Percentiles rank a stretch among this genome's conserved stretches.
phyloP scores from a whole-genome alignment of 495 filamentous ascomycete genomes.

The Aspergillus affinis region DNA sequence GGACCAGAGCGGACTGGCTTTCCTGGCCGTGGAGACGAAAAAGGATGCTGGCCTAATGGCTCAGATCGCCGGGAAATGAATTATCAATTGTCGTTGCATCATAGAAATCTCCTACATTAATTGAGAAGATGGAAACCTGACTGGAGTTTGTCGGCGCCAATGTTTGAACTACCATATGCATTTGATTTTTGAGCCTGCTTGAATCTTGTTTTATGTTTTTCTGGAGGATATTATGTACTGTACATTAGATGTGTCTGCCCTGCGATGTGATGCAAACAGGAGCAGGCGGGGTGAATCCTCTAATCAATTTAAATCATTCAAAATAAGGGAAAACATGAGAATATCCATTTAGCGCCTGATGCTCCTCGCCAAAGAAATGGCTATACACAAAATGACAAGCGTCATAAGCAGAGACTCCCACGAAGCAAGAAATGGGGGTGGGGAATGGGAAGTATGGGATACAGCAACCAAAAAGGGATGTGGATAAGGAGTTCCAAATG shows the following conservation, averaged over 20 bases:
- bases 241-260: constrained; percentile 16
- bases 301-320: constrained; percentile 5
- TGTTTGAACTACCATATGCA: not conserved
- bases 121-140: not conserved
- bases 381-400: constrained; percentile 31
- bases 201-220: not conserved
- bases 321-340: constrained; percentile 12
- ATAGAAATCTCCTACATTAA: not conserved
- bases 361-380: constrained; percentile 37
- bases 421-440: not conserved
- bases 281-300: not conserved
- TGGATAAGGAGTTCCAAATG: constrained; percentile 9
- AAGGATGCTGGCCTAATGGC: constrained; percentile 35
- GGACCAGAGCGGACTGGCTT: constrained; percentile 41
- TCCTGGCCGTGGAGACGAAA: constrained; percentile 46
- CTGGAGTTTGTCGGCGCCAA: not conserved
- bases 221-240: constrained; percentile 16
- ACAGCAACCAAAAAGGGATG: constrained; percentile 13
- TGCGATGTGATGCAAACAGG: constrained; percentile 3
- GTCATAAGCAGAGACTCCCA: constrained; percentile 15
- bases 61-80: constrained; percentile 26
- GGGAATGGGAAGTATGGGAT: constrained; percentile 9
- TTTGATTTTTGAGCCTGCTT: not conserved
- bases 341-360: constrained; percentile 38
- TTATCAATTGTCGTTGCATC: not conserved